A percentile compares a stretch with the other conserved stretches of the same genome.
Conservation (phyloP, 1,139 yeast species). For the Scheffersomyces lignicola region DNA sequence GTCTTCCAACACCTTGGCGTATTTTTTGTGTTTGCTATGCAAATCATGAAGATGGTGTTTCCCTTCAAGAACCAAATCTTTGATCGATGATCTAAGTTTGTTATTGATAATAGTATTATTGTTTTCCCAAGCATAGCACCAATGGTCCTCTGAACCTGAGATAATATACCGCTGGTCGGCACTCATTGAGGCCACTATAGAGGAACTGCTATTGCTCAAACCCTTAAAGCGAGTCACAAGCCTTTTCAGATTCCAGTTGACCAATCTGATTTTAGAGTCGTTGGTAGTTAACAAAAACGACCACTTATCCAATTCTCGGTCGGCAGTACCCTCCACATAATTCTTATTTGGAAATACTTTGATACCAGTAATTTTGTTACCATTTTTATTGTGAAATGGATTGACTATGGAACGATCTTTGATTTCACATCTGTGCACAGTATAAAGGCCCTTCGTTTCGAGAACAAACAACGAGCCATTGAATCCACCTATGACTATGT, state of each 20-base stretch:
- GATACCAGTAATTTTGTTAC: constrained; percentile 45
- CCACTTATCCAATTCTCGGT: constrained; percentile 24
- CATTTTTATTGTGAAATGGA: constrained; percentile 28
- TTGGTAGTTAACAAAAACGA: constrained; percentile 64
- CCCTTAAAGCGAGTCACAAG: constrained; percentile 76
- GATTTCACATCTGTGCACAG: constrained; percentile 55
- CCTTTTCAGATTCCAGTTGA: constrained; percentile 55
- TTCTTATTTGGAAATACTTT: constrained; percentile 26
- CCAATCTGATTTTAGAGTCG: constrained; percentile 74
- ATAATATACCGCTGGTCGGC: constrained; percentile 55
- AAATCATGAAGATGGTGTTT: constrained; percentile 34
- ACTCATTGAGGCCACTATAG: constrained; percentile 65
- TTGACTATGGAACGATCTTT: constrained; percentile 28
- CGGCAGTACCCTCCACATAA: constrained; percentile 10
- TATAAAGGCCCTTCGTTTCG: constrained; percentile 64
- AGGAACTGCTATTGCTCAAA: constrained; percentile 64
- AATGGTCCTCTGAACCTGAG: constrained; percentile 68
- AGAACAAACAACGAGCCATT: constrained; percentile 67
- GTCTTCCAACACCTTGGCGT: constrained; percentile 31
- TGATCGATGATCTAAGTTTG: constrained; percentile 32
- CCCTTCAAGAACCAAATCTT: constrained; percentile 37
- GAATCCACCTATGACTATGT: constrained; percentile 77
- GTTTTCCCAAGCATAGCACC: constrained; percentile 71
- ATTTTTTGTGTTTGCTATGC: constrained; percentile 29
- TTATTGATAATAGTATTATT: constrained; percentile 43